Evolutionary conservation across 768 basidiomycete genomes (phyloP), one percentile per base, ranked within the genome.

Genomic region (Lyophyllum semitale): DNA sequence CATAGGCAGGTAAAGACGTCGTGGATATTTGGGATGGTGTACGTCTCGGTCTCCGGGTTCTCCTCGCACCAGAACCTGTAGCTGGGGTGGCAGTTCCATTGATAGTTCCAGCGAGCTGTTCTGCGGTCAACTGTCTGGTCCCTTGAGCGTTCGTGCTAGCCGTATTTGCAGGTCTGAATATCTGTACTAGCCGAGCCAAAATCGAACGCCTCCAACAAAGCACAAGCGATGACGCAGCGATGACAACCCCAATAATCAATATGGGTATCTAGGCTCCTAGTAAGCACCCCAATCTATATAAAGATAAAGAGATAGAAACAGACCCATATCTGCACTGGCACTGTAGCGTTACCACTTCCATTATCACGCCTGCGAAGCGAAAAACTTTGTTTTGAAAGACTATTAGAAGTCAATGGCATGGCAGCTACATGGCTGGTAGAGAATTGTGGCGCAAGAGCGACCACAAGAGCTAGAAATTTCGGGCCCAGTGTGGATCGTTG

Each of bases 11-110:
- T 27, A 93, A 67, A 5, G 87, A 91, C 26, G 80, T 83, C 8
- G 89, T 90, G 5, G 89, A 91, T 48, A 92, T 84, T 67, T 91
- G 89, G 42, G 89, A 91, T 3, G 91, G 87, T 4, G 89, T 91
- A 33, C 88, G 78, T 23, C 87, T 71, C 27, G 71, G 67, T 48
- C 78, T 69, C 4, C 78, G 66, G 0, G 68, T 51, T 54, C 77
- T 66, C 25, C 72, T 68, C 9, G 71, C 56, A 45, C 68, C 60
- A n/a, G 66, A 47, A 26, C 60, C 61, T 11, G 60, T 53, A 17
- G 64, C 57, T 8, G 51, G 57, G 20, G 61, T 67, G 9, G 59
- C 55, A n/a, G 58, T 64, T 45, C 63, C 61, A 57, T 72, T 73
- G 59, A 74, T 75, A 17, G 70, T 72, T 0, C 83, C 83, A 11